Percentiles rank a stretch among this genome's conserved stretches.
Evolutionary conservation across 2,329 filamentous ascomycete species (phyloP).

Genomic region (Chrysoporthe cubensis): DNA sequence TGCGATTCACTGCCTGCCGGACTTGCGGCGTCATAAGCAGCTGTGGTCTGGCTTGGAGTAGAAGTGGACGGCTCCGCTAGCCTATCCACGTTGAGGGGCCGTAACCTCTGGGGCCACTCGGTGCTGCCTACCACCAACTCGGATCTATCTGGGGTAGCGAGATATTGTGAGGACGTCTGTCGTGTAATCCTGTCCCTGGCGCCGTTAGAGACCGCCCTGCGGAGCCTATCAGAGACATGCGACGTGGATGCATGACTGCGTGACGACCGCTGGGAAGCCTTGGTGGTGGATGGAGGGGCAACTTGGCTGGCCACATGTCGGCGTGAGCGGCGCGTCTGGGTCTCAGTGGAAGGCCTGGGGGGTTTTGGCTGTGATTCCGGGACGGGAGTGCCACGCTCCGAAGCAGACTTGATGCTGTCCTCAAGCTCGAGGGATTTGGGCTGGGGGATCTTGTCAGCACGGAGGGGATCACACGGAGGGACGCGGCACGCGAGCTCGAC

Average conservation of each 20-base stretch:
- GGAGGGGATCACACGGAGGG: neutral
- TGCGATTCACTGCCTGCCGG: constrained; percentile 59
- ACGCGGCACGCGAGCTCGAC: neutral
- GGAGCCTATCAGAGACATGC: constrained; percentile 44
- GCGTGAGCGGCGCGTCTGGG: constrained; percentile 38
- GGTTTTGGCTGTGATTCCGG: constrained; percentile 35
- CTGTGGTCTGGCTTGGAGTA: constrained; percentile 43
- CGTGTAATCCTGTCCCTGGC: constrained; percentile 35
- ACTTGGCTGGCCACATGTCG: constrained; percentile 39
- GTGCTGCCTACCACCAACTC: constrained; percentile 42
- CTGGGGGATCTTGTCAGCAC: constrained; percentile 11
- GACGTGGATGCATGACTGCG: constrained; percentile 37
- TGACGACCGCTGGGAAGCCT: constrained; percentile 38
- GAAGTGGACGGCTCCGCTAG: constrained; percentile 51
- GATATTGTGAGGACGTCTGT: constrained; percentile 40
- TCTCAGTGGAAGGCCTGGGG: constrained; percentile 35
- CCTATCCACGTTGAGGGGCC: constrained; percentile 47
- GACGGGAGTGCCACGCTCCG: constrained; percentile 39
- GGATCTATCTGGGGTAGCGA: constrained; percentile 63
- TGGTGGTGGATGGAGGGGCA: constrained; percentile 40
- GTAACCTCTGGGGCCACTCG: constrained; percentile 45
- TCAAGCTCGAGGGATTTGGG: constrained; percentile 28
- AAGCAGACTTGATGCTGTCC: constrained; percentile 36
- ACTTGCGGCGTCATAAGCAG: constrained; percentile 53
- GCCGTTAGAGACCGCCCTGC: constrained; percentile 41